Conservation (phyloP, 345 rosid genomes). For the Zanthoxylum bungeanum region DNA sequence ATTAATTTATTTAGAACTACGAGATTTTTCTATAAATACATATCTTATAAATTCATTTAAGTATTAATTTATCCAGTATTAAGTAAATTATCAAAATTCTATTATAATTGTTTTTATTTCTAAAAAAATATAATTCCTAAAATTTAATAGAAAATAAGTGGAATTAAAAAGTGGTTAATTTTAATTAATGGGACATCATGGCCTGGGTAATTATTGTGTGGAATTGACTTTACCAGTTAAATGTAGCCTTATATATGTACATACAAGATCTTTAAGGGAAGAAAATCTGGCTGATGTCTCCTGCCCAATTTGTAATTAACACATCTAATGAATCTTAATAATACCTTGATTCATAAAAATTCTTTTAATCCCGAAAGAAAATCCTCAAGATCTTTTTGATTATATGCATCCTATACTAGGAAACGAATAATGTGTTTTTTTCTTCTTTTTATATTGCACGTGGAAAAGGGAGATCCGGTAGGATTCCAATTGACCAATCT, state of each 20-base stretch:
- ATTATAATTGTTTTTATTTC: too few species aligned
- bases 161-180: background rate
- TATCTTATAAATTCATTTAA: too few species aligned
- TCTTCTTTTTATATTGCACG: background rate
- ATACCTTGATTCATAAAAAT: conserved; percentile 22
- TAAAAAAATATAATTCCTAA: too few species aligned
- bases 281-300: conserved; percentile 37
- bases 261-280: conserved; percentile 35
- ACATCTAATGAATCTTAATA: background rate
- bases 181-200: conserved; percentile 21
- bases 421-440: background rate
- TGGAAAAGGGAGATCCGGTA: background rate
- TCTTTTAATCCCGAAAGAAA: conserved; percentile 14
- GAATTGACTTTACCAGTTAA: conserved; percentile 20
- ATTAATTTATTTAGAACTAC: too few species aligned
- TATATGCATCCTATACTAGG: conserved; percentile 9
- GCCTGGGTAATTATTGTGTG: conserved; percentile 20
- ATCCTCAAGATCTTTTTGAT: conserved; percentile 32
- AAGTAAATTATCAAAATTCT: too few species aligned
- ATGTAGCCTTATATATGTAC: conserved; percentile 28
- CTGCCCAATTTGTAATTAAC: background rate
- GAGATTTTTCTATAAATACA: too few species aligned
- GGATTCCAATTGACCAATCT: conserved; percentile 17
- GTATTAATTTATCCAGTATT: too few species aligned
- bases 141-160: background rate